phyloP scores from a whole-genome alignment of 2,329 filamentous ascomycete genomes.

The Tolypocladium amazonense region DNA sequence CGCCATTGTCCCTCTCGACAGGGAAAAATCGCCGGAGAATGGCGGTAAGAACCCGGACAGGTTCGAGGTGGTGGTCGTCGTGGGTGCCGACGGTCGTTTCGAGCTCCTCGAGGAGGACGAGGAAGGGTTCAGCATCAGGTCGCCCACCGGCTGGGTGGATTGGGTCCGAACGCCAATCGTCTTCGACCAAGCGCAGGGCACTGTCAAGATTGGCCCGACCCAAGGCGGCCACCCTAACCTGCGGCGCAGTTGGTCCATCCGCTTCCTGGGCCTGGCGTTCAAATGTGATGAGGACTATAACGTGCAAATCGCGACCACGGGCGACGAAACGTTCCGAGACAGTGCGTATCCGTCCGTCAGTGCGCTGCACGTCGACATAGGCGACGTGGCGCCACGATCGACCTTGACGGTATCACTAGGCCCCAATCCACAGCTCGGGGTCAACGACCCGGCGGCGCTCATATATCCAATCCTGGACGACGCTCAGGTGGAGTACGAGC shows the following conservation, averaged over 20 bases:
- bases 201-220: slow-evolving; percentile 1
- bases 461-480: slow-evolving; percentile 7
- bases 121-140: not conserved
- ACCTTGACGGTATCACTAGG: slow-evolving; percentile 5
- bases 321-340: not conserved
- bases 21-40: slow-evolving; percentile 26
- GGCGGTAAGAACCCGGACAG: slow-evolving; percentile 34
- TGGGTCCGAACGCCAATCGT: slow-evolving; percentile 5
- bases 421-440: slow-evolving; percentile 2
- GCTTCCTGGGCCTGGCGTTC: slow-evolving; percentile 6
- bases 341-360: not conserved
- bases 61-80: slow-evolving; percentile 37
- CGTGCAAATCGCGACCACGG: not conserved
- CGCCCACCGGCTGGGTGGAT: not conserved
- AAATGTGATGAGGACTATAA: not conserved
- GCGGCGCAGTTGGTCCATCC: slow-evolving; percentile 3
- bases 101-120: slow-evolving; percentile 6
- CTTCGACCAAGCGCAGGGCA: slow-evolving; percentile 4
- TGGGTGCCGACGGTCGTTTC: slow-evolving; percentile 36
- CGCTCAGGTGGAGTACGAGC: slow-evolving; percentile 6
- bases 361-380: slow-evolving; percentile 2
- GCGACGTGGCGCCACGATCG: slow-evolving; percentile 3
- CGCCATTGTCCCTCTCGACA: slow-evolving; percentile 46
- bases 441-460: slow-evolving; percentile 7
- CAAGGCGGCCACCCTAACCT: not conserved